Evolutionary conservation across 345 rosid genomes (phyloP).

Genomic region (Linum trigynum): DNA sequence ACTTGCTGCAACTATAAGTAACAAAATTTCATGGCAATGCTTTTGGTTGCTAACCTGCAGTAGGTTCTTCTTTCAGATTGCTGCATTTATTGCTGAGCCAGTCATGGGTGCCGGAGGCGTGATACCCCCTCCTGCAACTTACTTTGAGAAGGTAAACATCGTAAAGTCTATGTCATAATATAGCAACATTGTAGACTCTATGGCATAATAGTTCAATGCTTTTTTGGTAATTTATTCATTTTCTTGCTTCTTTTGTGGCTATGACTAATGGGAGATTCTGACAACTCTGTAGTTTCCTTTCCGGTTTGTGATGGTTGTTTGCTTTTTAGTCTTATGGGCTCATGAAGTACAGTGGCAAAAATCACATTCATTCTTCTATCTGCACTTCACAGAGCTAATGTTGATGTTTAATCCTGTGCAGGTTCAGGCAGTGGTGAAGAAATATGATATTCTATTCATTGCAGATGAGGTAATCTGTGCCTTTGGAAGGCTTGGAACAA

Average conservation of each 20-base stretch:
- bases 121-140: conserved; percentile 87
- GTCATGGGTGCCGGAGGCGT: conserved; percentile 99
- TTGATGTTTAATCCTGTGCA: conserved; percentile 18
- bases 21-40: conserved; percentile 57
- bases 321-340: not conserved
- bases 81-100: conserved; percentile 93
- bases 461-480: conserved; percentile 99
- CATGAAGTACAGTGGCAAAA: not conserved
- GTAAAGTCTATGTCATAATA: conserved; percentile 21
- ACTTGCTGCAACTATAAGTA: not conserved
- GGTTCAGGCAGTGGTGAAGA: conserved; percentile 85
- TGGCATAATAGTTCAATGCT: not conserved
- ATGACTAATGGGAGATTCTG: no score
- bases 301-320: not conserved
- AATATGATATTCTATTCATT: conserved; percentile 72
- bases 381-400: not conserved
- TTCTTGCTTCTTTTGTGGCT: conserved; percentile 15
- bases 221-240: not conserved
- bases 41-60: conserved; percentile 34
- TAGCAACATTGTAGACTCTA: no score
- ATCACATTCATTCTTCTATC: not conserved
- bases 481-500: conserved; percentile 92
- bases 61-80: conserved; percentile 44
- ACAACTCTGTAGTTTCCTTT: no score
- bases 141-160: conserved; percentile 73